These are phyloP conservation scores for Orobanche coerulescens DNA, from an alignment of 257 asterid species.

Conservation along the genomic window DNA sequence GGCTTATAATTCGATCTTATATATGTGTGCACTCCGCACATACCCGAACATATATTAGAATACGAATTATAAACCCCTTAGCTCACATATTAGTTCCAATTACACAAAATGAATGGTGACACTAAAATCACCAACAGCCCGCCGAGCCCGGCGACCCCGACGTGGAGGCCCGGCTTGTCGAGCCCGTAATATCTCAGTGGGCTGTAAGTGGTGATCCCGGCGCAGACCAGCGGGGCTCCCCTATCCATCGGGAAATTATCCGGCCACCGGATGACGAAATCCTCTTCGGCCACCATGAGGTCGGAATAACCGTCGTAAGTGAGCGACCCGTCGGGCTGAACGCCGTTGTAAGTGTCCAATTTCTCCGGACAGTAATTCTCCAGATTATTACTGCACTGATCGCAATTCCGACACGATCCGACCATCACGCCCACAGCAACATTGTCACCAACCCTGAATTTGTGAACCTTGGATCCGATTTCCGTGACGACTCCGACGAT, in stretches of 20 bases:
- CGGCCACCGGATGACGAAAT: no score
- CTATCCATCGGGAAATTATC: no score
- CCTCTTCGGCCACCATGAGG: neutral
- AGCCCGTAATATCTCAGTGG: neutral
- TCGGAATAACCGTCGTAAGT: neutral
- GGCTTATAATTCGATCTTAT: no score
- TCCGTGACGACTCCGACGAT: neutral
- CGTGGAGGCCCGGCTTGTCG: no score
- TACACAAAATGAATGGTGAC: no score
- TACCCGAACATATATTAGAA: no score
- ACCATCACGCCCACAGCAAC: neutral
- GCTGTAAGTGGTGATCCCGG: neutral
- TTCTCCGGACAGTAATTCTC: neutral
- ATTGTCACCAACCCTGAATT: neutral
- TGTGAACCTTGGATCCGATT: neutral
- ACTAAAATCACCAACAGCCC: no score
- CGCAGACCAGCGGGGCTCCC: no score
- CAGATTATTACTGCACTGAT: neutral
- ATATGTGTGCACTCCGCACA: no score
- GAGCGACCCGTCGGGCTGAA: neutral
- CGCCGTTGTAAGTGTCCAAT: neutral
- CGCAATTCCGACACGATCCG: neutral
- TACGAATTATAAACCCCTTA: no score
- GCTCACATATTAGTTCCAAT: no score
- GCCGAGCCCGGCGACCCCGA: no score